Percentiles rank a stretch among this genome's conserved stretches.
These are phyloP conservation scores for Porogramme epimiltina DNA, from an alignment of 1,284 basidiomycete species.

Conservation along the genomic window DNA sequence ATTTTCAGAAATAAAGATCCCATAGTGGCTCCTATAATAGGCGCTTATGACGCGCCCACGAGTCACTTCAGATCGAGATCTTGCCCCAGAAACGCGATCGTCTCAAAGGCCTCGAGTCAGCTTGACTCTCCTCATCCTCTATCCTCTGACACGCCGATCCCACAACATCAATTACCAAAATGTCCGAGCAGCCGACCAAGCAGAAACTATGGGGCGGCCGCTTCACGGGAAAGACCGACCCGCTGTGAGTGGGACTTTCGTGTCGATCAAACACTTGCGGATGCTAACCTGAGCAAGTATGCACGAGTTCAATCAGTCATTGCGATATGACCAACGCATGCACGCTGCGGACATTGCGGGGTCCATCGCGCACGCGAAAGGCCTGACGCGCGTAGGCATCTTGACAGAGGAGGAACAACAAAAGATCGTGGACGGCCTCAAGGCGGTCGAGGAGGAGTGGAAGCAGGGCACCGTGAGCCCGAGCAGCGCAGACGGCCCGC, in stretches of 20 bases:
- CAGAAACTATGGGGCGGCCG: conserved; percentile 89
- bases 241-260: conserved; percentile 59
- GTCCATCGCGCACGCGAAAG: conserved; percentile 94
- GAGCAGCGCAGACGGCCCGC: neutral
- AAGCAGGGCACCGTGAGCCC: conserved; percentile 61
- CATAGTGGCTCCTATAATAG: too few relatives aligned
- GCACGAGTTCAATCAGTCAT: conserved; percentile 95
- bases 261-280: neutral
- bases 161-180: conserved; percentile 20
- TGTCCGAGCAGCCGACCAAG: conserved; percentile 67
- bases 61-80: conserved; percentile 16
- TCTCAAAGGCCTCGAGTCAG: neutral
- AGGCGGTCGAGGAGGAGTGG: conserved; percentile 86
- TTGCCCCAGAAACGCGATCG: conserved; percentile 5
- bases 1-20: too few relatives aligned
- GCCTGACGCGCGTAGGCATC: conserved; percentile 79
- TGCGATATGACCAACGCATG: conserved; percentile 95
- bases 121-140: neutral
- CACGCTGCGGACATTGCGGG: conserved; percentile 90
- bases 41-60: conserved; percentile 12
- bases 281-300: conserved; percentile 54
- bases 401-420: conserved; percentile 75
- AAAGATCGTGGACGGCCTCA: conserved; percentile 81
- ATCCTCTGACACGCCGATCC: neutral
- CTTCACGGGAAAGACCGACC: conserved; percentile 88